Percentiles rank a stretch among this genome's conserved stretches.
phyloP scores from a whole-genome alignment of 495 filamentous ascomycete genomes.

The Trichoderma reesei region DNA sequence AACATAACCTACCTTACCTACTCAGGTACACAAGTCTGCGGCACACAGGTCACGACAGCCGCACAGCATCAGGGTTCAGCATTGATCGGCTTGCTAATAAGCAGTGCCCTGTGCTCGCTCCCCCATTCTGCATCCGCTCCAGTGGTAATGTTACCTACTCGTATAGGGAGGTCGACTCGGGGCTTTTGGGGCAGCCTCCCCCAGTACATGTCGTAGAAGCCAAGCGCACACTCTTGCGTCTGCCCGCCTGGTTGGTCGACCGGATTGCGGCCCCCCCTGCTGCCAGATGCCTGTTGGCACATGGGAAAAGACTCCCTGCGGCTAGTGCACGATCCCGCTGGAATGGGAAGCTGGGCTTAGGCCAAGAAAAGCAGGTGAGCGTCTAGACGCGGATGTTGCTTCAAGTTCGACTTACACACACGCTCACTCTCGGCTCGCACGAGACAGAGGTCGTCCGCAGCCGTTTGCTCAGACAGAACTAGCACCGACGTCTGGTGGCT shows the following conservation, averaged over 20 bases:
- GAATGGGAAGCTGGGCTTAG: constrained; percentile 8
- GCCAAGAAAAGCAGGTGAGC: constrained; percentile 1
- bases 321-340: constrained; percentile 7
- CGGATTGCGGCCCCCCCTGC: background rate
- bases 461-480: background rate
- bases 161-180: constrained; percentile 6
- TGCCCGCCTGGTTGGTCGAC: background rate
- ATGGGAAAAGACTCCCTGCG: constrained; percentile 6
- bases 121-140: background rate
- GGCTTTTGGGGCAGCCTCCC: background rate
- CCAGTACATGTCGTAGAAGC: constrained; percentile 1
- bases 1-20: too few species aligned
- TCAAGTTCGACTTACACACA: background rate
- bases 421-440: too few species aligned
- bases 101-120: background rate
- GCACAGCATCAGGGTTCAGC: too few species aligned
- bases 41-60: too few species aligned
- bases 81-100: background rate
- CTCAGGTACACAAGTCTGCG: too few species aligned
- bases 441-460: too few species aligned
- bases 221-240: background rate
- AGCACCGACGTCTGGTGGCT: too few species aligned
- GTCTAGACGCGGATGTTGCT: background rate
- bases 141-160: constrained; percentile 5
- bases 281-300: background rate